Base-by-base conservation (phyloP, 2,329 filamentous ascomycete species). In the Fusarium subtropicale region DNA sequence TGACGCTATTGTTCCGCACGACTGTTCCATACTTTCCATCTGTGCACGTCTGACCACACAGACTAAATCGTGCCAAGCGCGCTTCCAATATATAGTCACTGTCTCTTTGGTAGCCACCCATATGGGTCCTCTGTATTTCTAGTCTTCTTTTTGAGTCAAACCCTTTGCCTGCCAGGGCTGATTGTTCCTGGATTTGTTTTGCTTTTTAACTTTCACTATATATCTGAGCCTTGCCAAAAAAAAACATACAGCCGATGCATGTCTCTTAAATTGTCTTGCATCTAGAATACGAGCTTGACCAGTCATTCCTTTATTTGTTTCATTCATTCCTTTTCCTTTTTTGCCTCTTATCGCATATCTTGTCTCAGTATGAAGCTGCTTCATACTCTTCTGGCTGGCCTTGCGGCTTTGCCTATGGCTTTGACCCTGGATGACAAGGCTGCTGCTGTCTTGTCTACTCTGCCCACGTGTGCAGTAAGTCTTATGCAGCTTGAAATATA, bases 381-480 rank as follows among this genome's bases (percentile, higher is more conserved):
- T 24, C 46, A 10, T 26, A 28, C 33, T 12, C n/a, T 50, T 34
- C 3, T 65, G 8, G 33, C 44, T 18, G 58, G 56, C 42, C 60
- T 68, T 6, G 16, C 56, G 42, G 51, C 44, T 36, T 33, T 68
- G 18, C 64, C 62, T 16, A 22, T 16, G 20, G 51, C 24, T 18
- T 12, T 53, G 30, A 31, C 52, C 15, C 16, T 42, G 7, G 38
- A 31, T 26, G n/a, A 48, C 9, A 45, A 64, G 7, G 24, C 44
- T n/a, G 42, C 57, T 5, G 20, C 36, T 22, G 53, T 47, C 22
- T 45, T 76, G 22, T 50, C 61, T 5, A 30, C 54, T 13, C 58
- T 78, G 59, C 77, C 77, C 0, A n/a, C 62, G 5, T 79, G 77
- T 67, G 77, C 77, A 39, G 77, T 79, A 72, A 33, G 74, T 70